A percentile compares a stretch with the other conserved stretches of the same genome.
phyloP scores from a whole-genome alignment of 1,284 basidiomycete species.

The Chiua sp. region DNA sequence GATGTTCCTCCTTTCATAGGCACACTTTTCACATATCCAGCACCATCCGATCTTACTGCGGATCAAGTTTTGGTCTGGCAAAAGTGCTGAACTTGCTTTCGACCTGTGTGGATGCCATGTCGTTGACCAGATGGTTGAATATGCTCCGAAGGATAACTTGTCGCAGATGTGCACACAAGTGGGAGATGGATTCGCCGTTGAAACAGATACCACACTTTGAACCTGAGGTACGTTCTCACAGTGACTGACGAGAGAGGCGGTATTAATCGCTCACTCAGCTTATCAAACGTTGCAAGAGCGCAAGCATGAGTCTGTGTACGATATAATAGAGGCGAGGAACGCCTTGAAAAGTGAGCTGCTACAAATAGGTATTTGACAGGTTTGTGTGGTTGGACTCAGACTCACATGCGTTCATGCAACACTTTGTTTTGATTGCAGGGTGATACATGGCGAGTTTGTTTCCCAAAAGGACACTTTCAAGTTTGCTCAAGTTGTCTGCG shows the following conservation, averaged over 20 bases:
- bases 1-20: constrained; percentile 95
- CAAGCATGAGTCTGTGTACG: constrained; percentile 89
- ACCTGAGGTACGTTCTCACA: constrained; percentile 57
- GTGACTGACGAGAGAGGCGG: background rate
- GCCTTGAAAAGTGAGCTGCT: constrained; percentile 83
- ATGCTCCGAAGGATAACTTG: constrained; percentile 96
- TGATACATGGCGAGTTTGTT: too few species aligned
- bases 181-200: constrained; percentile 95
- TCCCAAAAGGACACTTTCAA: too few species aligned
- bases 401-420: too few species aligned
- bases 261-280: constrained; percentile 49
- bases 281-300: constrained; percentile 85
- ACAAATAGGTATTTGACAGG: constrained; percentile 86
- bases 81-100: constrained; percentile 91
- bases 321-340: constrained; percentile 98
- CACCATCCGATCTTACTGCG: constrained; percentile 92
- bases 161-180: constrained; percentile 99
- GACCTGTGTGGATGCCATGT: constrained; percentile 98
- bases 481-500: too few species aligned
- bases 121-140: constrained; percentile 93
- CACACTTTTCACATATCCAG: constrained; percentile 93
- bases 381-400: constrained; percentile 55
- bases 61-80: constrained; percentile 90
- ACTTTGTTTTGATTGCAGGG: too few species aligned
- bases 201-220: constrained; percentile 98